Evolutionary conservation across 345 rosid species (phyloP), one percentile per base, ranked within the genome.

Genomic region (Aquilaria sinensis): DNA sequence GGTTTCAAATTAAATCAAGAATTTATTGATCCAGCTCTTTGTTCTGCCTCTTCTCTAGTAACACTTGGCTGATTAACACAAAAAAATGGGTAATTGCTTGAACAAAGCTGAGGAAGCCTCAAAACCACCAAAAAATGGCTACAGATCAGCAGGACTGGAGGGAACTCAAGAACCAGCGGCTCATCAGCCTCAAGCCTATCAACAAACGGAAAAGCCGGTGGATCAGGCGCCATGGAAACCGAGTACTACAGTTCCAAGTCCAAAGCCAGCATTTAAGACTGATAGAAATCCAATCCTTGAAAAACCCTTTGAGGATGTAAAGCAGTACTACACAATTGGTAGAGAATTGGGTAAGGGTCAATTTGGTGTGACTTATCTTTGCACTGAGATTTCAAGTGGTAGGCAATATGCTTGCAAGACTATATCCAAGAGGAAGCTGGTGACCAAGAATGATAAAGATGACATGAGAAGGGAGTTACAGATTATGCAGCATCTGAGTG

Each of bases 401-500:
- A 78, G 68, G 59, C 55, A 69, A 9, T 90, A 75, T 70, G 98
- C 98, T 50, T 93, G 97, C 75, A 90, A 88, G 72, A 86, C 98
- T 15, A 88, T 90, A 33, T 80, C 92, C 32, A 88, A 88, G 84
- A 82, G 88, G 70, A 93, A 88, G 61, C 71, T 93, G 11, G 79
- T 73, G 45, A 80, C 64, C 10, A 86, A 80, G 74, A 77, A 73
- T 16, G 96, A 93, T 58, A 86, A 69, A 60, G 98, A 93, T 14
- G 96, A 88, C 65, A 80, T 88, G 70, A 85, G 59, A 72, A 84
- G 89, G 63, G 98, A 93, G 92, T 64, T 93, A 58, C 92, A 77
- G 71, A 93, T 93, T 53, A 90, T 90, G 98, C 94, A 93, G 85
- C 97, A 90, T 66, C 72, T 93, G 82, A 84, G 89, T 72, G 98